Evolutionary conservation across 2,329 filamentous ascomycete genomes (phyloP).

Genomic region (Bipolaris bicolor): DNA sequence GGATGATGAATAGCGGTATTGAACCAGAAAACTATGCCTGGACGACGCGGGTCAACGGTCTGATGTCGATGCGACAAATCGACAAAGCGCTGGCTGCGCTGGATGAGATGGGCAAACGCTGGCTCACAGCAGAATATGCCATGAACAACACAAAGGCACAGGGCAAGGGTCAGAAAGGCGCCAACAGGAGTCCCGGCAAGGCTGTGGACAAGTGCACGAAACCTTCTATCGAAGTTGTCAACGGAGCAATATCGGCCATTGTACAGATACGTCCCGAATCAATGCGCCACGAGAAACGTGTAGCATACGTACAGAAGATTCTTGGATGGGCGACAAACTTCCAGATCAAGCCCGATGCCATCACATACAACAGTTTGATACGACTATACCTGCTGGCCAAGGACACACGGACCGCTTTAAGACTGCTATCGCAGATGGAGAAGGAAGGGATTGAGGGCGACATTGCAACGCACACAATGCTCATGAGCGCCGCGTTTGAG

Average conservation of each 20-base stretch:
- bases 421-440: constrained; percentile 66
- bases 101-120: constrained; percentile 68
- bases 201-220: constrained; percentile 55
- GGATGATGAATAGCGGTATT: constrained; percentile 63
- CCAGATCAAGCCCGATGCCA: constrained; percentile 54
- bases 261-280: constrained; percentile 47
- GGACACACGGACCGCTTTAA: constrained; percentile 56
- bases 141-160: constrained; percentile 17
- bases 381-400: constrained; percentile 61
- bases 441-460: constrained; percentile 63
- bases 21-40: constrained; percentile 70
- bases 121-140: constrained; percentile 54
- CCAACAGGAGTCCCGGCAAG: constrained; percentile 23
- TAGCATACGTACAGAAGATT: constrained; percentile 46
- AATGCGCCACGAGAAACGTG: constrained; percentile 51
- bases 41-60: constrained; percentile 71
- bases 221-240: constrained; percentile 70
- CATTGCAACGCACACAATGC: constrained; percentile 73
- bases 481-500: constrained; percentile 66
- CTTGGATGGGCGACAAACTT: constrained; percentile 53
- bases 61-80: constrained; percentile 63
- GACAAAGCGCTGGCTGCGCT: constrained; percentile 67
- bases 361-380: constrained; percentile 73
- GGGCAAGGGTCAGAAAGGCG: constrained; percentile 15
- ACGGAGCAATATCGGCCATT: constrained; percentile 71